Evolutionary conservation across 2,329 filamentous ascomycete genomes (phyloP), one percentile per base, ranked within the genome.

Genomic region (Paecilomyces formosus): DNA sequence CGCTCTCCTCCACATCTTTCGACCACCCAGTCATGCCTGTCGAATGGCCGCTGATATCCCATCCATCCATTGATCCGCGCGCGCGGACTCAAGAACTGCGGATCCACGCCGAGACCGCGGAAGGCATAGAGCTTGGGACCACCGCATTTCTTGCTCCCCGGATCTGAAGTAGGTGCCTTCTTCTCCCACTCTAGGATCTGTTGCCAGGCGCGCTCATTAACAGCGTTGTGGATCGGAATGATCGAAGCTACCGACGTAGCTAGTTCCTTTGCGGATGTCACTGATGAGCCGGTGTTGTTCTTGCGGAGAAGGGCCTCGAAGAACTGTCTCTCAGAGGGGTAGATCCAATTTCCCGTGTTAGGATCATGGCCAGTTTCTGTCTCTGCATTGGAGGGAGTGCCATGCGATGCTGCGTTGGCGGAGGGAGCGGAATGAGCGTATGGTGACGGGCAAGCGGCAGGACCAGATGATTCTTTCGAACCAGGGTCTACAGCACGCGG

Each of bases 221-320:
- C 94, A 52, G 94, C 94, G 72, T 99, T 99, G 78, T 99, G 94
- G 68, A 97, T 97, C 2, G 92, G 94, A 57, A 97, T 92, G 33
- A 97, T 92, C 33, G 89, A 89, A 68, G 85, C 87, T 88, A 97
- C 97, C 75, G 96, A 92, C 5, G 82, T 79, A 0, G 84, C 85
- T 13, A 79, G 64, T 58, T 78, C 76, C 2, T 71, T 70, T 2
- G 76, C 67, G 7, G 74, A 74, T 21, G 68, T 64, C 2, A 73
- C 68, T 7, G 75, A 76, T 81, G 78, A 30, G 84, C 74, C 87
- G 61, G 86, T 85, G 78, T 92, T 85, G 76, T 91, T 88, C 76
- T 99, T 99, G 71, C 93, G 88, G 79, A 88, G 86, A 86, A 99
- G 93, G 52, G 94, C 94, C 54, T 96, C 90, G 78, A 97, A 97